phyloP scores from a whole-genome alignment of 208 protist species.

The Wallacemonas sp. region DNA sequence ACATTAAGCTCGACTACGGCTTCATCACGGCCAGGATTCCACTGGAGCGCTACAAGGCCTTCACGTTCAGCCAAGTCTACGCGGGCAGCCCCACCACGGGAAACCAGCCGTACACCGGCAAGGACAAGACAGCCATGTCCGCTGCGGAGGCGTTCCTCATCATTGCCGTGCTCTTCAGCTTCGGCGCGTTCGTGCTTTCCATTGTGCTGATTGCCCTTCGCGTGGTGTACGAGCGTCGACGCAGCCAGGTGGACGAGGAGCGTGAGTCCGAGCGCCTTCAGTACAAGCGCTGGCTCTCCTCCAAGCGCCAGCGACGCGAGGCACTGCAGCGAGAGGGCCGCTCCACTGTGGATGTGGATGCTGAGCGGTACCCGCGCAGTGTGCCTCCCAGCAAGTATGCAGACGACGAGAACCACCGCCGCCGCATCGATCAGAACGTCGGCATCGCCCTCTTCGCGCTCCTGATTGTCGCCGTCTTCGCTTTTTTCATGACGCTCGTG shows the following conservation, averaged over 20 bases:
- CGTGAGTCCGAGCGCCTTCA: background rate
- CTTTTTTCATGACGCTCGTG: slow-evolving; percentile 1
- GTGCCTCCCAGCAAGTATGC: background rate
- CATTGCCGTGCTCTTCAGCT: slow-evolving; percentile 5
- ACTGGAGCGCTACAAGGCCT: background rate
- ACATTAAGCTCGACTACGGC: slow-evolving; percentile 6
- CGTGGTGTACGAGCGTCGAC: background rate
- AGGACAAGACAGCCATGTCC: slow-evolving; percentile 2
- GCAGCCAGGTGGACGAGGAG: background rate
- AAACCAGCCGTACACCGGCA: background rate
- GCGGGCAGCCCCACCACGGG: background rate
- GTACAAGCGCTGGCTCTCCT: background rate
- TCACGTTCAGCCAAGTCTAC: background rate
- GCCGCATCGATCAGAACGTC: background rate
- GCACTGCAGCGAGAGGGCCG: background rate
- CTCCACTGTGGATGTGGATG: background rate
- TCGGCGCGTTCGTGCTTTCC: background rate
- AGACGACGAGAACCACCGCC: background rate
- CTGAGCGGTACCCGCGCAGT: background rate
- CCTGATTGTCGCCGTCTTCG: slow-evolving; percentile 4
- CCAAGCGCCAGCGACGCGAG: background rate
- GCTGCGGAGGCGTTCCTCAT: background rate
- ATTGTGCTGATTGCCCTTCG: background rate
- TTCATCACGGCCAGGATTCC: background rate
- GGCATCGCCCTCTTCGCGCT: slow-evolving; percentile 2